Evolutionary conservation across 768 basidiomycete genomes (phyloP).

Genomic region (Heimioporus sp.): DNA sequence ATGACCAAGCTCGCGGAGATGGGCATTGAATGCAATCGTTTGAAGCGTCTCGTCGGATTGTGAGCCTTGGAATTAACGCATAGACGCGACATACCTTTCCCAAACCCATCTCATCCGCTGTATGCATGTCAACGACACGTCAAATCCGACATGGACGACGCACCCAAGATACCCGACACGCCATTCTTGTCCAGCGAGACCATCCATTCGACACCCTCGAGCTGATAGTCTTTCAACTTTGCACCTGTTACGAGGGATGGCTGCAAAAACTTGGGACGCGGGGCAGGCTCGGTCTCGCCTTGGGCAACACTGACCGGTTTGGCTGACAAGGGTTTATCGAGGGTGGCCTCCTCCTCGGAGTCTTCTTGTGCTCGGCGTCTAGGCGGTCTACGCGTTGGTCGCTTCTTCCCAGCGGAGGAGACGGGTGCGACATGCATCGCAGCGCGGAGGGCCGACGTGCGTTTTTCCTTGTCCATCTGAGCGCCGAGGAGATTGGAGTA

Average conservation of each 20-base stretch:
- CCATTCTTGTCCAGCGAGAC: constrained; percentile 83
- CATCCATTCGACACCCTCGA: constrained; percentile 97
- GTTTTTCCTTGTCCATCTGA: constrained; percentile 66
- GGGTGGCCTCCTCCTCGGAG: neutral
- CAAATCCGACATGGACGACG: constrained; percentile 21
- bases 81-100: constrained; percentile 57
- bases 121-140: neutral
- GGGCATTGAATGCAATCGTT: constrained; percentile 91
- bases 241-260: constrained; percentile 82
- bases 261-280: constrained; percentile 55
- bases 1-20: constrained; percentile 73
- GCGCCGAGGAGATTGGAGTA: constrained; percentile 70
- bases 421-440: constrained; percentile 22
- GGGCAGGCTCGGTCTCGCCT: neutral
- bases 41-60: constrained; percentile 71
- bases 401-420: constrained; percentile 6
- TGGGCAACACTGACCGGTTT: neutral
- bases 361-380: constrained; percentile 14
- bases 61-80: neutral
- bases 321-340: constrained; percentile 12
- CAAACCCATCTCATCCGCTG: constrained; percentile 94
- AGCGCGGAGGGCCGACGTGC: constrained; percentile 28
- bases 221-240: constrained; percentile 84
- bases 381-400: constrained; percentile 5
- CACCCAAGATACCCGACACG: constrained; percentile 76